Evolutionary conservation across 371 early-diverging fungal species (phyloP), one percentile per base, ranked within the genome.

Genomic region (Saksenaea oblongispora): DNA sequence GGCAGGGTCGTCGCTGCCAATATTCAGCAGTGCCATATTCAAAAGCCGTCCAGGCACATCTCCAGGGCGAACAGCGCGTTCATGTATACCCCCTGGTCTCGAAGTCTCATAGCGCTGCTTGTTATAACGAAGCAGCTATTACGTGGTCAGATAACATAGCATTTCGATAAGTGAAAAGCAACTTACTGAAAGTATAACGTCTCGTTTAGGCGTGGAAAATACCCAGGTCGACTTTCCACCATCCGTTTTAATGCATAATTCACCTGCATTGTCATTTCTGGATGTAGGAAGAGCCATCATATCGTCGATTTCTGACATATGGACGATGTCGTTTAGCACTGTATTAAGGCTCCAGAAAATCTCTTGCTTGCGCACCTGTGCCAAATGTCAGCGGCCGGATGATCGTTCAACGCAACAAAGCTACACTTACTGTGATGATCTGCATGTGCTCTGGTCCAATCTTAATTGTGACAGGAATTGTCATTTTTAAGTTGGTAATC

Each of bases 41-140:
- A 96, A 76, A 39, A 96, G 77, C 17, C 93, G 91, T 2, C 95
- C 97, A 0, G 95, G 93, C 1, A 95, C 94, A 78, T 95, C 95
- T 7, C 85, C 79, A 2, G 95, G 95, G 34, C 91, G 84, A 51
- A 96, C 87, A 11, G 82, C 34, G 27, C 36, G 59, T 39, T 63
- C 64, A 51, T 63, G 64, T 11, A 63, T 57, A 24, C 34, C 39
- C 8, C 51, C 53, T 3, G 64, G 57, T 35, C 27, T 56, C 31
- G 34, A 31, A 7, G 31, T 22, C 18, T 66, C 61, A 37, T 56
- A 53, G 35, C 41, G 47, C 39, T 85, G 74, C 42, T 85, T 83
- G 5, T 88, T 84, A 58, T 76, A 81, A 34, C 85, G 84, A 35
- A 92, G 76, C 0, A 83, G 84, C 69, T 79, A 65, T 13, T 13